A percentile compares a stretch with the other conserved stretches of the same genome.
phyloP scores from a whole-genome alignment of 306 rosid genomes.

The Corylus heterophylla region DNA sequence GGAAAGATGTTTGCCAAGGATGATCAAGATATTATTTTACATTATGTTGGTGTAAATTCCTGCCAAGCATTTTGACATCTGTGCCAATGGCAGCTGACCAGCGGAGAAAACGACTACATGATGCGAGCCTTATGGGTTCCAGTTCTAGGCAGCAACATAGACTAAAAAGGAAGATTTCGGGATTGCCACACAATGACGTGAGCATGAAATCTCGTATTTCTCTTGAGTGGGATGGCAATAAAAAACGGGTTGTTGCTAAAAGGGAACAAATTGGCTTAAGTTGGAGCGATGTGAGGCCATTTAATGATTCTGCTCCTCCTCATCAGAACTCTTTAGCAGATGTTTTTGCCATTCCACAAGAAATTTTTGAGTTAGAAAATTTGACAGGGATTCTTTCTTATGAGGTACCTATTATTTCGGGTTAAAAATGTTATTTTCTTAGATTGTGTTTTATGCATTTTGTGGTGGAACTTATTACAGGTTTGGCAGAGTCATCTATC shows the following conservation, averaged over 20 bases:
- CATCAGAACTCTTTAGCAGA: conserved; percentile 66
- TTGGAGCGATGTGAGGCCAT: conserved; percentile 68
- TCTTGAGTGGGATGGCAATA: conserved; percentile 81
- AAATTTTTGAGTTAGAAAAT: conserved; percentile 67
- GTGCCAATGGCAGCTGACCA: conserved; percentile 89
- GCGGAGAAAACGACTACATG: conserved; percentile 73
- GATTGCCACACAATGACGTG: conserved; percentile 51
- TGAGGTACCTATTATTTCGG: conserved; percentile 56
- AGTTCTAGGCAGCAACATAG: conserved; percentile 66
- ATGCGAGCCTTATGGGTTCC: conserved; percentile 50
- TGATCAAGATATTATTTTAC: conserved; percentile 27
- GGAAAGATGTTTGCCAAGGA: conserved; percentile 27
- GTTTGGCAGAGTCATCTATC: conserved; percentile 81
- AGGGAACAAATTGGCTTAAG: conserved; percentile 81
- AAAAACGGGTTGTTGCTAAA: conserved; percentile 78
- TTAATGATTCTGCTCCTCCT: conserved; percentile 36
- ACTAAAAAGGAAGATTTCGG: conserved; percentile 56
- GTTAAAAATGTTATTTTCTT: conserved; percentile 7
- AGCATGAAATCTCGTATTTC: conserved; percentile 63
- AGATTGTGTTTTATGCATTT: conserved; percentile 20
- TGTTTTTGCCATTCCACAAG: conserved; percentile 61
- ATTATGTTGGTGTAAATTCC: conserved; percentile 27
- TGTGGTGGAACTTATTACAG: conserved; percentile 46
- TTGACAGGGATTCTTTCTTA: conserved; percentile 69
- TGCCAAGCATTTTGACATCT: conserved; percentile 26